phyloP scores from a whole-genome alignment of 1,139 yeast genomes.

The Yamadazyma aaseri region DNA sequence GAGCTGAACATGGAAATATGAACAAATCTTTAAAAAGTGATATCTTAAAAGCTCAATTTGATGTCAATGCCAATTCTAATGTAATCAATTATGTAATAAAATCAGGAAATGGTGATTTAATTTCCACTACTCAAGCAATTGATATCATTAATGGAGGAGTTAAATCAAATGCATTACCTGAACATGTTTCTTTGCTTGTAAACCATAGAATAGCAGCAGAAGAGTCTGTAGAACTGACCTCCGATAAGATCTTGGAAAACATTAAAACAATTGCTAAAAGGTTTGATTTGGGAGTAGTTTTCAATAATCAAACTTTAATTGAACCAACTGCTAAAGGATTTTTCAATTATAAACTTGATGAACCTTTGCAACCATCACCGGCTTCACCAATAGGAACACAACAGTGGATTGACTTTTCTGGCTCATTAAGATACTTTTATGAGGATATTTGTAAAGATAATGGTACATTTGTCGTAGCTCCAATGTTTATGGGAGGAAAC shows the following conservation, averaged over 20 bases:
- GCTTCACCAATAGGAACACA: conserved; percentile 47
- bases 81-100: conserved; percentile 34
- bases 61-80: conserved; percentile 38
- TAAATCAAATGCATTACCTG: conserved; percentile 75
- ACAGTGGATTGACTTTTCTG: conserved; percentile 55
- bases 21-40: conserved; percentile 27
- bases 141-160: conserved; percentile 70
- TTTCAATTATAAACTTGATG: conserved; percentile 39
- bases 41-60: conserved; percentile 42
- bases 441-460: conserved; percentile 43
- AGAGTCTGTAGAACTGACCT: conserved; percentile 40
- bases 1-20: conserved; percentile 41
- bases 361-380: conserved; percentile 58
- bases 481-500: conserved; percentile 36
- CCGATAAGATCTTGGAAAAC: conserved; percentile 35
- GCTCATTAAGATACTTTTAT: conserved; percentile 55
- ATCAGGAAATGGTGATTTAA: conserved; percentile 36
- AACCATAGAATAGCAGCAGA: conserved; percentile 62
- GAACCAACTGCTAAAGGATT: conserved; percentile 40
- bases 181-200: conserved; percentile 52
- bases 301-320: conserved; percentile 29
- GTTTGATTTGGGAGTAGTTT: conserved; percentile 46
- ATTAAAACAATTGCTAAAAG: conserved; percentile 41
- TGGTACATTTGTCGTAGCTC: conserved; percentile 31
- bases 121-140: conserved; percentile 67